Evolutionary conservation across 192 early-diverging fungal genomes (phyloP), one percentile per base, ranked within the genome.

Genomic region (Mortierella claussenii): DNA sequence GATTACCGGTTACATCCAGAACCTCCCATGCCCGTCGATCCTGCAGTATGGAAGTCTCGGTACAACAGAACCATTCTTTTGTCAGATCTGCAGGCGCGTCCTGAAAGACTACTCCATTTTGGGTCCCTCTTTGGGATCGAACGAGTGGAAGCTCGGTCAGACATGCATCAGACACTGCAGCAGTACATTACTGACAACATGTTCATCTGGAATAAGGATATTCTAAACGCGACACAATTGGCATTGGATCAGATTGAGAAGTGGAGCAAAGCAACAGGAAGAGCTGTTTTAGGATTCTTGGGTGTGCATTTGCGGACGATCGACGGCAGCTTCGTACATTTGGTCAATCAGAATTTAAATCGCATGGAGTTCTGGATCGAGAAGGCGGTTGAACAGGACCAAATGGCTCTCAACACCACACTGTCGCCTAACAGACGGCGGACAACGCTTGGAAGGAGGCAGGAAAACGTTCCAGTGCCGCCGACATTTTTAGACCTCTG

Each of bases 81-180:
- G 15, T 40, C 36, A 18, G 55, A 58, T 13, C 56, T 81, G 32
- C n/a, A 6, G 13, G 27, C n/a, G 31, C 52, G 71, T 2, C 45
- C 37, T 10, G 73, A 76, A 33, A 37, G 48, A 32, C 50, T 70
- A 15, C 20, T 73, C 28, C 36, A 57, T 17, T 69, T 81, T 55
- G 79, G 79, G 10, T 81, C 79, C 3, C 46, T 81, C 20, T 81
- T 69, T 49, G 66, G 60, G 23, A 28, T 48, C 21, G 65, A 55
- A 9, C 53, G 79, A 27, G 55, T 81, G 17, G 34, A 60, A 24
- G 44, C 60, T 15, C 21, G 32, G 9, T 62, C 43, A 4, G 55
- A 67, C 12, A 24, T 54, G 3, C 52, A 47, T 44, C 58, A 45
- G 2, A 17, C 24, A 5, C 12, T 58, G 6, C 27, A 47, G 12